phyloP scores from a whole-genome alignment of 75 land plant genomes.

The Pinus taeda region DNA sequence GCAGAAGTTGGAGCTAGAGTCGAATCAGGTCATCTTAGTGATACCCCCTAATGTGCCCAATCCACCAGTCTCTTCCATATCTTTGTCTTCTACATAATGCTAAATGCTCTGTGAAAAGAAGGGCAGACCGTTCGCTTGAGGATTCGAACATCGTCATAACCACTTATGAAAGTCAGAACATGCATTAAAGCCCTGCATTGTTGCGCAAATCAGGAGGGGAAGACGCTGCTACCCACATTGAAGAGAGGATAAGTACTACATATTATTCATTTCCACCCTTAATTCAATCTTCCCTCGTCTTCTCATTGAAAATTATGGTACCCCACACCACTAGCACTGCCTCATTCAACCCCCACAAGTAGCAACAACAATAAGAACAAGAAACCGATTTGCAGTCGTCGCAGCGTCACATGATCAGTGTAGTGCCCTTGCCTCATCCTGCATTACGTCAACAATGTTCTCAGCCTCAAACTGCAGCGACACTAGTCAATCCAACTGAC shows the following conservation, averaged over 20 bases:
- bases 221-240: neutral
- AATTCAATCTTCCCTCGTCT: constrained; percentile 1
- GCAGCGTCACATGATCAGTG: too few species aligned
- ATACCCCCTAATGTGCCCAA: constrained; percentile 3
- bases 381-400: neutral
- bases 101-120: constrained; percentile 82
- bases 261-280: neutral
- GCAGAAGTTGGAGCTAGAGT: too few species aligned
- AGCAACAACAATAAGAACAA: neutral
- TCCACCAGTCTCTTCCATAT: constrained; percentile 42
- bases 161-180: constrained; percentile 85
- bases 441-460: neutral
- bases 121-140: constrained; percentile 79
- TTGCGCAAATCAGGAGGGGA: constrained; percentile 27
- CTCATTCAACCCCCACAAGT: neutral
- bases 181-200: constrained; percentile 65
- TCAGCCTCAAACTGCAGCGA: neutral
- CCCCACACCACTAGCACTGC: neutral
- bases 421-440: neutral
- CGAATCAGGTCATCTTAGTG: neutral
- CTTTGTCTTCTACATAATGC: constrained; percentile 36
- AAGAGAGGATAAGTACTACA: neutral
- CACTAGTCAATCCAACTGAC: constrained; percentile 14
- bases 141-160: constrained; percentile 76
- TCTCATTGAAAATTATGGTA: constrained; percentile 11